Conservation (phyloP, 306 rosid species). For the Cercis canadensis region DNA sequence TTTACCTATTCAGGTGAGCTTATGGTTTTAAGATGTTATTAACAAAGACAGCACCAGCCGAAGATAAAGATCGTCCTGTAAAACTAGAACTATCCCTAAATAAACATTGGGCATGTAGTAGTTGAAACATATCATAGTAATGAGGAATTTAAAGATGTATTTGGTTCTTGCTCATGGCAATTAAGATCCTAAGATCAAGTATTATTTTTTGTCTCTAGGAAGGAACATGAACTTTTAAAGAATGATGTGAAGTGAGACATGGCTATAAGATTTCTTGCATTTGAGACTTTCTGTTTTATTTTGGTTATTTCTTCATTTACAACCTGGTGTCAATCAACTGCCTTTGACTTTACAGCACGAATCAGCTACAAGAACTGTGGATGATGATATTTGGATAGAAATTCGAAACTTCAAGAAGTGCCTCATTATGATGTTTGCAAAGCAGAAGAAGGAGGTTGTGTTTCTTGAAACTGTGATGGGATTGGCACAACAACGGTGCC, state of each 20-base stretch:
- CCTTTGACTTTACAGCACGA: constrained; percentile 69
- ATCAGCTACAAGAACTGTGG: constrained; percentile 77
- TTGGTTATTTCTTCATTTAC: constrained; percentile 7
- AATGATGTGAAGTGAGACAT: constrained; percentile 22
- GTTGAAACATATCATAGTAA: constrained; percentile 7
- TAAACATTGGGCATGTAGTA: background rate
- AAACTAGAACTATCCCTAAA: background rate
- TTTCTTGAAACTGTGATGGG: constrained; percentile 93
- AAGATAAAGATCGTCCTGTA: constrained; percentile 7
- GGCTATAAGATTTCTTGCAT: constrained; percentile 16
- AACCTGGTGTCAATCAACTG: background rate
- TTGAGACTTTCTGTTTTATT: constrained; percentile 6
- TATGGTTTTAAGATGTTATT: background rate
- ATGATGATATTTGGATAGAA: constrained; percentile 81
- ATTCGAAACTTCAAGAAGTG: constrained; percentile 94
- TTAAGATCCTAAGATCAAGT: constrained; percentile 5
- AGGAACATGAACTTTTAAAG: constrained; percentile 19
- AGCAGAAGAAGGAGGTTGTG: constrained; percentile 86
- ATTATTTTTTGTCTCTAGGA: background rate
- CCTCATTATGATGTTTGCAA: constrained; percentile 88
- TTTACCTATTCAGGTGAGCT: constrained; percentile 80
- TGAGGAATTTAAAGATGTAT: constrained; percentile 18
- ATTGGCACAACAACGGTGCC: constrained; percentile 80
- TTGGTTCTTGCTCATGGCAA: constrained; percentile 5
- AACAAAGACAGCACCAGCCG: background rate